phyloP scores from a whole-genome alignment of 495 filamentous ascomycete species.

The Opeltia flavorubescens region DNA sequence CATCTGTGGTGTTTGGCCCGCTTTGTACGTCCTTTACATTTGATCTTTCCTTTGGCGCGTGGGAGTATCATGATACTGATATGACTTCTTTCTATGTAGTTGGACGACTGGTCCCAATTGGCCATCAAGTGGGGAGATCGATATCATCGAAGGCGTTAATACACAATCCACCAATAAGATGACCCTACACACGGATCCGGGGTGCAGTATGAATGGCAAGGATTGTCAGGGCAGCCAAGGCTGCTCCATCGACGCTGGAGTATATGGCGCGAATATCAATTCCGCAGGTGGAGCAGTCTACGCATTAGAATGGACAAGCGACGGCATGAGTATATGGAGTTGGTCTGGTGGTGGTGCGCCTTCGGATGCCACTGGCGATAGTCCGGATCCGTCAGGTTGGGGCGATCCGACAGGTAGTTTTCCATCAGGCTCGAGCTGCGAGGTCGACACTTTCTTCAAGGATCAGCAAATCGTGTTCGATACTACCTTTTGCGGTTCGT shows the following conservation, averaged over 20 bases:
- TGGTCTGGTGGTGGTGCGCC: conserved; percentile 52
- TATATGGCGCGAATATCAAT: conserved; percentile 63
- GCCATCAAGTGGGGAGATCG: conserved; percentile 74
- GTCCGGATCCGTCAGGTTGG: conserved; percentile 49
- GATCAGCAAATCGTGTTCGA: conserved; percentile 67
- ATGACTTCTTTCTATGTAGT: background rate
- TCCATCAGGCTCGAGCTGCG: conserved; percentile 43
- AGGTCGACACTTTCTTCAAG: conserved; percentile 52
- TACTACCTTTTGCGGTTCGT: conserved; percentile 64
- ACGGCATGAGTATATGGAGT: conserved; percentile 62
- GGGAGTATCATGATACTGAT: background rate
- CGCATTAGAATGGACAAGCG: conserved; percentile 58
- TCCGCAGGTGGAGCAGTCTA: conserved; percentile 58
- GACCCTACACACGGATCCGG: conserved; percentile 53
- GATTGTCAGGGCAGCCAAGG: conserved; percentile 30
- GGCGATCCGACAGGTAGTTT: conserved; percentile 53
- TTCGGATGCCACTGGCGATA: conserved; percentile 36
- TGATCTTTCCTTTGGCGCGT: background rate
- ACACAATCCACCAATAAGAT: conserved; percentile 46
- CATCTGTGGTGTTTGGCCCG: conserved; percentile 59
- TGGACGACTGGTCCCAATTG: conserved; percentile 67
- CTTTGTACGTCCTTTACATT: conserved; percentile 28
- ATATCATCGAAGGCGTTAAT: conserved; percentile 86
- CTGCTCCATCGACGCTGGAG: conserved; percentile 18
- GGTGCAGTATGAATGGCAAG: conserved; percentile 20